Base-by-base conservation (phyloP, 352 stramenopile genomes). In the Pythium phragmiticola region DNA sequence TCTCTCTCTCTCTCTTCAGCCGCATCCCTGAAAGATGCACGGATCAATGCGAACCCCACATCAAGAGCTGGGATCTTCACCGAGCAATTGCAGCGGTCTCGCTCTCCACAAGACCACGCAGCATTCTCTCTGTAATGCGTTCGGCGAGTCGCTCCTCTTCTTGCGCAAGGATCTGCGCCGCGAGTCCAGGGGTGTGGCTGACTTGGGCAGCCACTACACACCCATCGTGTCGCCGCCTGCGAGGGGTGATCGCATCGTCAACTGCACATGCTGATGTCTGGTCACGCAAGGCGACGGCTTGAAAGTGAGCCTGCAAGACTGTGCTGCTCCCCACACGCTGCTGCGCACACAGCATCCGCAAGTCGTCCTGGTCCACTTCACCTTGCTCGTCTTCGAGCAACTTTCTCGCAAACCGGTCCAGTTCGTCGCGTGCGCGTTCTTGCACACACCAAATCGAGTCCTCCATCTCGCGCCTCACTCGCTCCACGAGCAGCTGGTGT, bases 41-140 rank as follows among this genome's bases (percentile, higher is more conserved):
- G 17, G 17, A 19, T 46, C 4, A 26, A 23, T 54, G 26, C 28
- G 26, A 30, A 30, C 26, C 4, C 26, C 26, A 5, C 26, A 30
- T 30, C 26, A 30, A 30, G 26, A 30, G 26, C 21, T 36, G 28
- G 13, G 8, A 28, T 51, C 53, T 42, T 9, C 37, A 16, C 39
- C 23, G 37, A 23, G 11, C 42, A 8, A 21, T 48, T 28, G 51
- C 19, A 21, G 39, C 21, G 2, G 39, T 62, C 39, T 63, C 54
- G 23, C 17, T 47, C n/a, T 30, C 17, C 23, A 69, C 30, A 9
- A 72, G 48, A 13, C 57, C 51, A n/a, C 41, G 26, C 43, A 73
- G 61, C 43, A 73, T 33, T 45, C 46, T 34, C 34, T 58, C 50
- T 0, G 43, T 62, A 43, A 73, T 73, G 26, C 60, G 48, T n/a